phyloP scores from a whole-genome alignment of 2,329 filamentous ascomycete species.

The Trichoderma semiorbis region DNA sequence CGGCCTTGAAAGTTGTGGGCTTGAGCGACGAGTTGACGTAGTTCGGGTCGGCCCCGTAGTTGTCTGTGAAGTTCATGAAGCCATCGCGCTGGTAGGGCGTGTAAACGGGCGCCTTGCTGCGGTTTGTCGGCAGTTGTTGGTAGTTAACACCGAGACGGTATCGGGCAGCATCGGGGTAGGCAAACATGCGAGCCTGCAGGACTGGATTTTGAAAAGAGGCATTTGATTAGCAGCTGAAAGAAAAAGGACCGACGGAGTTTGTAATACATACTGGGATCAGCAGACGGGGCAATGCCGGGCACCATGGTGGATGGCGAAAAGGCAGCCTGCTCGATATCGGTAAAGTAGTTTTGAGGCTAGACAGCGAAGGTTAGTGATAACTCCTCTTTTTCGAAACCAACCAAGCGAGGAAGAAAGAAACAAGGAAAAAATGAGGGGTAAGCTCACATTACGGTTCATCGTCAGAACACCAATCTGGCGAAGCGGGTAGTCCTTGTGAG shows the following conservation, averaged over 20 bases:
- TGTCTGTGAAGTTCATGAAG: constrained; percentile 23
- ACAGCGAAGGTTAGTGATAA: not conserved
- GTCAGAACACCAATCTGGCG: constrained; percentile 64
- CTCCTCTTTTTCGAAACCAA: not conserved
- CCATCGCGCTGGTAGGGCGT: constrained; percentile 25
- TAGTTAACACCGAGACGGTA: constrained; percentile 52
- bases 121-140: constrained; percentile 43
- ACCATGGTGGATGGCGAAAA: constrained; percentile 51
- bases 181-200: constrained; percentile 48
- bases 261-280: constrained; percentile 36
- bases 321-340: constrained; percentile 49
- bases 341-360: constrained; percentile 48
- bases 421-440: not conserved
- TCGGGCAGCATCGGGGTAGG: constrained; percentile 48
- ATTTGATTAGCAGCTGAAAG: not conserved
- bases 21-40: constrained; percentile 21
- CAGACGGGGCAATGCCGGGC: constrained; percentile 46
- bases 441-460: constrained; percentile 62
- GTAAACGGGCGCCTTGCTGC: constrained; percentile 20
- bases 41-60: constrained; percentile 29
- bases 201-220: constrained; percentile 22
- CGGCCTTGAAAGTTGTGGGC: constrained; percentile 26
- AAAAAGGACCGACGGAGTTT: not conserved
- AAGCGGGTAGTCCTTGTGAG: constrained; percentile 65
- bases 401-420: not conserved